These are phyloP conservation scores for Inga laurina DNA, from an alignment of 306 rosid genomes.

Conservation along the genomic window DNA sequence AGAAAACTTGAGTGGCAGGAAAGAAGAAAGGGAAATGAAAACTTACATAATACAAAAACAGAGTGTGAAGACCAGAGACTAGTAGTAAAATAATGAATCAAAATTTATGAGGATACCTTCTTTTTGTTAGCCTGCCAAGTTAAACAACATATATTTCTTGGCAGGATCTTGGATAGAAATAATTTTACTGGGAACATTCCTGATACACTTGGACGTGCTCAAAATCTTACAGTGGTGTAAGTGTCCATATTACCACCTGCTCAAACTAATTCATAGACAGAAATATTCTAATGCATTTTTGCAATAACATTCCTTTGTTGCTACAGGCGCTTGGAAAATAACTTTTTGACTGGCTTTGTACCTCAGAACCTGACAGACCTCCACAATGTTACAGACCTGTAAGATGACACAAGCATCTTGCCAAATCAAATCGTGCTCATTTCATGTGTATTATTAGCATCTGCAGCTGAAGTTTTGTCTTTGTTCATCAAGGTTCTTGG, in stretches of 20 bases:
- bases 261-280: too few species aligned
- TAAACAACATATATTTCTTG: not conserved
- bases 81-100: too few species aligned
- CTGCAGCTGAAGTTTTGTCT: not conserved
- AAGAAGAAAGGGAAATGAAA: too few species aligned
- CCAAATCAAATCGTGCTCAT: not conserved
- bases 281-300: too few species aligned
- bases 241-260: constrained; percentile 36
- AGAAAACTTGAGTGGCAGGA: too few species aligned
- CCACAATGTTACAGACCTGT: constrained; percentile 38
- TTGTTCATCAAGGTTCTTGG: not conserved
- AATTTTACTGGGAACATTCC: constrained; percentile 50
- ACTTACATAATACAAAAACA: too few species aligned
- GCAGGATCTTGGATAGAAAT: constrained; percentile 58
- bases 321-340: constrained; percentile 54
- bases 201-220: constrained; percentile 45
- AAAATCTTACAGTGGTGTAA: constrained; percentile 51
- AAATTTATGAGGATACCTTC: not conserved
- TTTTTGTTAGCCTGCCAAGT: not conserved
- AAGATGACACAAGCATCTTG: constrained; percentile 26
- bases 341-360: constrained; percentile 38
- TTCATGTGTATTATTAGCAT: not conserved
- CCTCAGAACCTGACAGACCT: constrained; percentile 51
- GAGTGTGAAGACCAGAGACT: too few species aligned
- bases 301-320: too few species aligned